A percentile compares a stretch with the other conserved stretches of the same genome.
Evolutionary conservation across 495 filamentous ascomycete species (phyloP).

Genomic region (Talaromyces adpressus): DNA sequence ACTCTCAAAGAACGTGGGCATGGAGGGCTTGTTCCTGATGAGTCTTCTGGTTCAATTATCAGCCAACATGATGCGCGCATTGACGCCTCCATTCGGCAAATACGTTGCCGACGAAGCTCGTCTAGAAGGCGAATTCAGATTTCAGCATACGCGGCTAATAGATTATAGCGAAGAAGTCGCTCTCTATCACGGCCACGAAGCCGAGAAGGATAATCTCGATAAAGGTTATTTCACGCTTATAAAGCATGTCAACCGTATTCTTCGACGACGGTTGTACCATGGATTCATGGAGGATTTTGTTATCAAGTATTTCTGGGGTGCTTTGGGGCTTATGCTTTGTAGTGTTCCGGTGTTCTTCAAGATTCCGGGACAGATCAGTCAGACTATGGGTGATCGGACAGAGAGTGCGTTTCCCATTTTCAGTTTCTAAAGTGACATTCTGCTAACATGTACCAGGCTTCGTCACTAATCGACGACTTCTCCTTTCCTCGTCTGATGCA

Average conservation of each 20-base stretch:
- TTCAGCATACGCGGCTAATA: conserved; percentile 88
- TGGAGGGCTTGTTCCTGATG: conserved; percentile 93
- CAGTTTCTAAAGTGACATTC: background rate
- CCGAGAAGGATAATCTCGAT: conserved; percentile 93
- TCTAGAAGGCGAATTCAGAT: conserved; percentile 92
- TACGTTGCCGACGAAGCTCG: conserved; percentile 95
- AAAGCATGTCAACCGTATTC: conserved; percentile 95
- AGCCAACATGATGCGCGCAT: conserved; percentile 82
- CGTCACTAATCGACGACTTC: conserved; percentile 87
- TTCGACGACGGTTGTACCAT: conserved; percentile 84
- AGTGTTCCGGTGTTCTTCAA: conserved; percentile 95
- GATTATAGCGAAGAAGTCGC: conserved; percentile 94
- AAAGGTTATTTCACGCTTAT: conserved; percentile 99
- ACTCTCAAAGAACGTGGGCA: conserved; percentile 85
- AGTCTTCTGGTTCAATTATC: conserved; percentile 87
- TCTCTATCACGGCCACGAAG: conserved; percentile 86
- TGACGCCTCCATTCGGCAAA: conserved; percentile 97
- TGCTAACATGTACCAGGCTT: conserved; percentile 46
- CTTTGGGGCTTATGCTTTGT: conserved; percentile 86
- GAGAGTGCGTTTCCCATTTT: conserved; percentile 56
- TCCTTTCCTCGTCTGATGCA: conserved; percentile 87
- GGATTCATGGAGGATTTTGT: conserved; percentile 99
- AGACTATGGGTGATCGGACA: conserved; percentile 82
- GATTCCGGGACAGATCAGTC: conserved; percentile 64
- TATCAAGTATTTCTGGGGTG: conserved; percentile 99